Base-by-base conservation (phyloP, 495 filamentous ascomycete genomes). In the Aspergillus ostianus region DNA sequence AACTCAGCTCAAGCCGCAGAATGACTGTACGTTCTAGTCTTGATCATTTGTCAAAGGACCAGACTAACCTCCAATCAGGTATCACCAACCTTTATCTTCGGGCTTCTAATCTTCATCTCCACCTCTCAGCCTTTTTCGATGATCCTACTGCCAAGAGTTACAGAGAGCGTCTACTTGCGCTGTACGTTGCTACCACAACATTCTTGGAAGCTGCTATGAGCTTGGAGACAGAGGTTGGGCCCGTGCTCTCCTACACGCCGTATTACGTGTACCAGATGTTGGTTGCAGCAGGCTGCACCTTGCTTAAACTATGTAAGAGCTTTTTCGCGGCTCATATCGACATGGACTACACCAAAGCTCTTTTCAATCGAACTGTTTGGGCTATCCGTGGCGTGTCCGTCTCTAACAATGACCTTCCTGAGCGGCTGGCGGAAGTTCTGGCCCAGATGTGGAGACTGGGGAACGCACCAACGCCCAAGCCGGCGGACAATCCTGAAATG, bases 261-360 rank as follows among this genome's bases (percentile, higher is more conserved):
- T 92, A 93, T 68, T 96, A 96, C 70, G 82, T 96, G 55, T 87
- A 92, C 64, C 92, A 96, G 73, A 96, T 96, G 88, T 86, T 95
- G 66, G 87, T 95, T 44, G 92, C 92, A 44, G 90, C 86, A 1
- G 90, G 90, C 17, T 95, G 93, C 67, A 87, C 90, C 5, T 73
- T 97, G 44, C 77, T 95, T 53, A 96, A 96, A 70, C 80, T 97
- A 29, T 81, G 92, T 68, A 89, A 91, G 67, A 92, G 89, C 56
- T 94, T 83, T 87, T 96, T 78, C 76, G 87, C 62, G 66, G 79
- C 69, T 75, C 86, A 71, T 50, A 85, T 95, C 57, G 87, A 93
- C 60, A 84, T 87, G 68, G 83, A 88, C 10, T 81, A 88, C n/a
- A 90, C 90, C 50, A 85, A 87, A 36, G 74, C 78, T 19, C 80